Evolutionary conservation across 495 filamentous ascomycete species (phyloP).

Genomic region (Ascodesmis nigricans): DNA sequence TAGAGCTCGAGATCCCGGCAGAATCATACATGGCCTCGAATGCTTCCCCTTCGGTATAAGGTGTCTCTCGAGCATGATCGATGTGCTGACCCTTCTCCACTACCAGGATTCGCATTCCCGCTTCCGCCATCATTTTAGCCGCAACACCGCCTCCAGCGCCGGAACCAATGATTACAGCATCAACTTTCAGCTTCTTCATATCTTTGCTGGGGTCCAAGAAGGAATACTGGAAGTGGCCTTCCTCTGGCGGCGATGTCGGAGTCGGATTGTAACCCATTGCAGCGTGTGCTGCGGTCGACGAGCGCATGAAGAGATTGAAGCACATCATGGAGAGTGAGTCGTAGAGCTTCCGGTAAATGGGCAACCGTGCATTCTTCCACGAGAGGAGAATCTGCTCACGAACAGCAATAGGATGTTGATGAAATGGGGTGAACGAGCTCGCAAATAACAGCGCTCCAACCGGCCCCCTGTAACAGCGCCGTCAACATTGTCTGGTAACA

Average conservation of each 20-base stretch:
- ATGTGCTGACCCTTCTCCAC: constrained; percentile 48
- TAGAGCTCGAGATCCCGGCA: background rate
- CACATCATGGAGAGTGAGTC: background rate
- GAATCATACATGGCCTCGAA: background rate
- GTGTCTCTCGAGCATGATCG: background rate
- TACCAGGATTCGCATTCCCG: constrained; percentile 51
- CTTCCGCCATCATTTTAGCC: constrained; percentile 60
- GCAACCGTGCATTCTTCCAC: background rate
- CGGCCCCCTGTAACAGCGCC: too few species aligned
- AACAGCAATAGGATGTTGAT: background rate
- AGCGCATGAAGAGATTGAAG: background rate
- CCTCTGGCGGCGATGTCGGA: background rate
- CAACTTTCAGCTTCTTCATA: constrained; percentile 40
- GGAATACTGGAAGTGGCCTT: constrained; percentile 29
- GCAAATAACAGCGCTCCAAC: too few species aligned
- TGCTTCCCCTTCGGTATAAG: background rate
- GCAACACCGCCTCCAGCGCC: constrained; percentile 72
- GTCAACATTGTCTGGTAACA: too few species aligned
- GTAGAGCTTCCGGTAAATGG: background rate
- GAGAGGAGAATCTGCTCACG: background rate
- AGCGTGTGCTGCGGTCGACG: background rate
- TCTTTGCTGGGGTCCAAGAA: constrained; percentile 27
- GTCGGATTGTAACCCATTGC: background rate
- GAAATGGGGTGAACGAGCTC: background rate
- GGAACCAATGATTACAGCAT: constrained; percentile 68